These are phyloP conservation scores for Nothopassalora personata DNA, from an alignment of 2,329 filamentous ascomycete species.

Conservation along the genomic window DNA sequence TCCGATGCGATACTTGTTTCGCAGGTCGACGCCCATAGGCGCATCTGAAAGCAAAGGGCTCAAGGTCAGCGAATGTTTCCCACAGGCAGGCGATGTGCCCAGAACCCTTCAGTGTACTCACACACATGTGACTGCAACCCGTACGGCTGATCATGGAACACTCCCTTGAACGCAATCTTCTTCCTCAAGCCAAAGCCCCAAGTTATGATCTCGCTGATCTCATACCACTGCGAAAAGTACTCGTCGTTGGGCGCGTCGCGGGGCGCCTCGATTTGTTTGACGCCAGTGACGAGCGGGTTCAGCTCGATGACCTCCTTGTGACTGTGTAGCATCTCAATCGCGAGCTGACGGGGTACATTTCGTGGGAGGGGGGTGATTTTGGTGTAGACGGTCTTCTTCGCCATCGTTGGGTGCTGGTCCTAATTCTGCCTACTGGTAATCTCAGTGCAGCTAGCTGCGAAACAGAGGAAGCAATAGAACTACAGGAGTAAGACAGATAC, in stretches of 20 bases:
- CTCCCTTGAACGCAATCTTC: slow-evolving; percentile 63
- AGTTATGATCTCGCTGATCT: slow-evolving; percentile 65
- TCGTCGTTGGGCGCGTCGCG: slow-evolving; percentile 62
- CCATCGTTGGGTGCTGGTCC: slow-evolving; percentile 17
- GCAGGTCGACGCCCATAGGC: slow-evolving; percentile 60
- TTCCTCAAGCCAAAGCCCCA: slow-evolving; percentile 61
- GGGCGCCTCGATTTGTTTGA: slow-evolving; percentile 60
- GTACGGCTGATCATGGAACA: slow-evolving; percentile 68
- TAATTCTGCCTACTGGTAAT: not conserved
- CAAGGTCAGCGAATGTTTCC: no score
- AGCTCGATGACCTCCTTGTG: slow-evolving; percentile 66
- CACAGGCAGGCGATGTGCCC: no score
- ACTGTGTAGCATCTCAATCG: slow-evolving; percentile 66
- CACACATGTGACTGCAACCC: slow-evolving; percentile 65
- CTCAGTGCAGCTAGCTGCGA: no score
- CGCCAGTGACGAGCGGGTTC: slow-evolving; percentile 61
- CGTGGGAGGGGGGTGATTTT: slow-evolving; percentile 65
- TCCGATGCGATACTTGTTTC: slow-evolving; percentile 62
- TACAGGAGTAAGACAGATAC: not conserved
- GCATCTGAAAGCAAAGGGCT: slow-evolving; percentile 38
- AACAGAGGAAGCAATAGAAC: no score
- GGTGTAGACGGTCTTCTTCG: slow-evolving; percentile 61
- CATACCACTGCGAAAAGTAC: slow-evolving; percentile 69
- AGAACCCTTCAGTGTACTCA: no score
- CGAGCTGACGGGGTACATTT: slow-evolving; percentile 66